Evolutionary conservation across 768 basidiomycete species (phyloP).

Genomic region (Collybiopsis confluens): DNA sequence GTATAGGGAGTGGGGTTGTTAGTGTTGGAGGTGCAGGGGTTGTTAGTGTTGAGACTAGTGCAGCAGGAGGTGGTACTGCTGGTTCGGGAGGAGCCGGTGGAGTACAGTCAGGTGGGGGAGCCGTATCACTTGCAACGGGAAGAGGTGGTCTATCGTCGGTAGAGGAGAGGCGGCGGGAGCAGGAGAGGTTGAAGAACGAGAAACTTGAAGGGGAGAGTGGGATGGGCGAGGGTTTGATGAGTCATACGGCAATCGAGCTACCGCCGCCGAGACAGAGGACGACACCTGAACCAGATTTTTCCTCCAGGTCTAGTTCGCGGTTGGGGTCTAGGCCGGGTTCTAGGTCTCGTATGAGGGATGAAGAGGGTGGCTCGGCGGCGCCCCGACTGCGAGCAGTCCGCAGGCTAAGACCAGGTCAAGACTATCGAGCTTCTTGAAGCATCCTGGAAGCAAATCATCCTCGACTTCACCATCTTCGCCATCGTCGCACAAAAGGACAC

Average conservation of each 20-base stretch:
- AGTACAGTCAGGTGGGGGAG: too few relatives aligned
- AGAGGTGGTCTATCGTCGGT: neutral
- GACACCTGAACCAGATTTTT: slow-evolving; percentile 11
- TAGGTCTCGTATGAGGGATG: neutral
- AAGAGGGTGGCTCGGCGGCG: neutral
- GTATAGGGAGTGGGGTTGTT: slow-evolving; percentile 17
- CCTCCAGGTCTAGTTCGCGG: slow-evolving; percentile 12
- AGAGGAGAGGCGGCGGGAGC: neutral
- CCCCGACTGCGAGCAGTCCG: neutral
- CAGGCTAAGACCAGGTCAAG: neutral
- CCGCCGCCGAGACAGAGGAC: neutral
- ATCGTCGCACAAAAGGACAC: slow-evolving; percentile 35
- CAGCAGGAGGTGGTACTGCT: neutral
- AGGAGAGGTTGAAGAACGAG: slow-evolving; percentile 1
- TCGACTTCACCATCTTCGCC: neutral
- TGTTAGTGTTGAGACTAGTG: neutral
- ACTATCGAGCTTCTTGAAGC: slow-evolving; percentile 34
- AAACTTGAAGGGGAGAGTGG: slow-evolving; percentile 5
- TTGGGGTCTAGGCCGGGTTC: slow-evolving; percentile 32
- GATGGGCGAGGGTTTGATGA: neutral
- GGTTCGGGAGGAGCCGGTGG: neutral
- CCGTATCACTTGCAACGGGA: neutral
- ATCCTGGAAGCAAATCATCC: slow-evolving; percentile 16
- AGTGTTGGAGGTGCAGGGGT: neutral
- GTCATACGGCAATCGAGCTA: slow-evolving; percentile 1